Conservation (phyloP, 352 stramenopile species). For the Phytophthora niederhauseri region DNA sequence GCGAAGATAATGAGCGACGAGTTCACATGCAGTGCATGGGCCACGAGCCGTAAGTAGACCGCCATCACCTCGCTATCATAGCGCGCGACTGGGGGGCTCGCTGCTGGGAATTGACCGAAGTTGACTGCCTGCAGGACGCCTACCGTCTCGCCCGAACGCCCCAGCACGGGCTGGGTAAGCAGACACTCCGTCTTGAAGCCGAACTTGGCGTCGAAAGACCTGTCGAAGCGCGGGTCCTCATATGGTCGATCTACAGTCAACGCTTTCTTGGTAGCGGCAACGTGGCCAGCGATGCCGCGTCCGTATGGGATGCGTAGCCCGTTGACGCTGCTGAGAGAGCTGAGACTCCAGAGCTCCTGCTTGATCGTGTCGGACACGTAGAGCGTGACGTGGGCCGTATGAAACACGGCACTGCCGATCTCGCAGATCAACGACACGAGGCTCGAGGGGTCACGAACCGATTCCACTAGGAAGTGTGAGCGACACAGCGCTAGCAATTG, state of each 20-base stretch:
- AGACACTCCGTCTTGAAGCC: constrained; percentile 86
- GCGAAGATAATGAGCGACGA: constrained; percentile 84
- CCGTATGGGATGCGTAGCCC: constrained; percentile 75
- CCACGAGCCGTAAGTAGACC: constrained; percentile 67
- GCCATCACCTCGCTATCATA: constrained; percentile 70
- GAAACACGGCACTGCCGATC: constrained; percentile 70
- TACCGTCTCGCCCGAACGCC: constrained; percentile 69
- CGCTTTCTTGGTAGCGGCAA: constrained; percentile 61
- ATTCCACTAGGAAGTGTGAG: constrained; percentile 68
- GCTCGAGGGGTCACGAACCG: constrained; percentile 70
- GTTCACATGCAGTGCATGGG: constrained; percentile 66
- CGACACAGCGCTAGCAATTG: constrained; percentile 72
- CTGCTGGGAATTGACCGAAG: constrained; percentile 51
- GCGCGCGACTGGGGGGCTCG: constrained; percentile 53
- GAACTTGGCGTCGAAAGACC: constrained; percentile 80
- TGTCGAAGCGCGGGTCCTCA: constrained; percentile 80
- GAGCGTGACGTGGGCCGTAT: constrained; percentile 68
- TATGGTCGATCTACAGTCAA: constrained; percentile 76
- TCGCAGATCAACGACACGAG: constrained; percentile 79
- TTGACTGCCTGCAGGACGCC: constrained; percentile 75
- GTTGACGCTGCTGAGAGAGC: constrained; percentile 72
- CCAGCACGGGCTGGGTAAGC: constrained; percentile 72
- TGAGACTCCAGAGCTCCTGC: constrained; percentile 75
- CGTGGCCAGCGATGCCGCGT: constrained; percentile 75
- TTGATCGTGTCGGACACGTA: constrained; percentile 83